A percentile compares a stretch with the other conserved stretches of the same genome.
Conservation (phyloP, 108 stramenopile genomes). For the Asterionellopsis glacialis region DNA sequence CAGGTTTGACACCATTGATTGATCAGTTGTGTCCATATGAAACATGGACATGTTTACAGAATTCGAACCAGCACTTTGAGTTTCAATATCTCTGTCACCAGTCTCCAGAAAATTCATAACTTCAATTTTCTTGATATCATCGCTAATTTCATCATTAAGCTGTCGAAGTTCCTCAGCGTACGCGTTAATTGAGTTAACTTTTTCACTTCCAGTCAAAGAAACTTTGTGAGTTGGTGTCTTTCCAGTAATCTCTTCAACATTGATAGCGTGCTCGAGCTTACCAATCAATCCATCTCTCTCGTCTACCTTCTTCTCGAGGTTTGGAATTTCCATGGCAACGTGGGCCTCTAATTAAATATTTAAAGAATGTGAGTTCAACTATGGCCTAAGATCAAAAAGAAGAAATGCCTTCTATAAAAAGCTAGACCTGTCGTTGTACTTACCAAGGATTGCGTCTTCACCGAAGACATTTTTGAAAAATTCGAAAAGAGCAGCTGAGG, state of each 20-base stretch:
- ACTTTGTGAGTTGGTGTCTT: constrained; percentile 16
- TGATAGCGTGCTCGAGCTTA: constrained; percentile 43
- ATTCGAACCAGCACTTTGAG: not conserved
- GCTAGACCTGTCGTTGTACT: too few relatives aligned
- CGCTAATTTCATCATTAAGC: constrained; percentile 8
- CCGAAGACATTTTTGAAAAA: constrained; percentile 42
- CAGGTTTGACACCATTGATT: not conserved
- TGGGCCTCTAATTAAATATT: constrained; percentile 13
- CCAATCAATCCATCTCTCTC: constrained; percentile 14
- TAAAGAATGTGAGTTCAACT: too few relatives aligned
- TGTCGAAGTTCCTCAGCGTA: constrained; percentile 21
- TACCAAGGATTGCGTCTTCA: constrained; percentile 14
- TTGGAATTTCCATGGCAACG: constrained; percentile 22
- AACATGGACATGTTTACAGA: not conserved
- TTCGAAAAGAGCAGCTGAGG: constrained; percentile 25
- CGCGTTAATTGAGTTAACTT: constrained; percentile 11
- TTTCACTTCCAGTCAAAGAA: not conserved
- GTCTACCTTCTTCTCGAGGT: constrained; percentile 18
- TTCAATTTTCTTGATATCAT: not conserved
- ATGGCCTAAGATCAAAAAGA: too few relatives aligned
- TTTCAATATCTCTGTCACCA: not conserved
- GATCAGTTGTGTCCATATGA: not conserved
- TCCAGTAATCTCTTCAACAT: constrained; percentile 19
- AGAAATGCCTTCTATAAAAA: too few relatives aligned
- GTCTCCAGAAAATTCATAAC: not conserved